Conservation (phyloP, 805 yeast species). For the Saccharomycopsis sp. region DNA sequence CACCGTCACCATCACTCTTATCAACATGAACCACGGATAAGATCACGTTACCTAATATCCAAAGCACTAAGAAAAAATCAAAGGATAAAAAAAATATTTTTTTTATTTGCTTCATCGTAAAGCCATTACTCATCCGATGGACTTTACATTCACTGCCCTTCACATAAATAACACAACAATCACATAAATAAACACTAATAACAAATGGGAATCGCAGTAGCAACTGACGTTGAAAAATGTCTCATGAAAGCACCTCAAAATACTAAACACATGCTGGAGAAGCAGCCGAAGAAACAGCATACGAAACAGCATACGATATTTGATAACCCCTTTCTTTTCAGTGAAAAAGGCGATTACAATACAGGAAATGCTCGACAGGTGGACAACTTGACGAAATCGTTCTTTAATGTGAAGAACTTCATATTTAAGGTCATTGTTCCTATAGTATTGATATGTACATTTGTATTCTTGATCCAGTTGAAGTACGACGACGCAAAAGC, state of each 20-base stretch:
- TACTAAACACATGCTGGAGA: neutral
- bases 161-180: too few relatives aligned
- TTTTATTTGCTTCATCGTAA: too few relatives aligned
- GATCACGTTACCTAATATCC: too few relatives aligned
- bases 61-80: too few relatives aligned
- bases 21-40: too few relatives aligned
- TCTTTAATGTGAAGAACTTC: slow-evolving; percentile 17
- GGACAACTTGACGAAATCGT: slow-evolving; percentile 9
- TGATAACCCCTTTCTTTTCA: neutral
- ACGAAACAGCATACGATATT: neutral
- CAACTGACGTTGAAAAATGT: neutral
- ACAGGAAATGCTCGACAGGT: neutral
- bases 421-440: slow-evolving; percentile 19
- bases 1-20: too few relatives aligned
- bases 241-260: neutral
- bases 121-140: too few relatives aligned
- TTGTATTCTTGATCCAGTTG: slow-evolving; percentile 7
- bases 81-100: too few relatives aligned
- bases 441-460: slow-evolving; percentile 13
- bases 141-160: too few relatives aligned
- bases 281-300: neutral
- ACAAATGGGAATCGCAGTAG: neutral
- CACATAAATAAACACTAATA: neutral
- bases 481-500: slow-evolving; percentile 3
- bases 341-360: neutral